phyloP scores from a whole-genome alignment of 805 yeast genomes.

The Candida odintsovae region DNA sequence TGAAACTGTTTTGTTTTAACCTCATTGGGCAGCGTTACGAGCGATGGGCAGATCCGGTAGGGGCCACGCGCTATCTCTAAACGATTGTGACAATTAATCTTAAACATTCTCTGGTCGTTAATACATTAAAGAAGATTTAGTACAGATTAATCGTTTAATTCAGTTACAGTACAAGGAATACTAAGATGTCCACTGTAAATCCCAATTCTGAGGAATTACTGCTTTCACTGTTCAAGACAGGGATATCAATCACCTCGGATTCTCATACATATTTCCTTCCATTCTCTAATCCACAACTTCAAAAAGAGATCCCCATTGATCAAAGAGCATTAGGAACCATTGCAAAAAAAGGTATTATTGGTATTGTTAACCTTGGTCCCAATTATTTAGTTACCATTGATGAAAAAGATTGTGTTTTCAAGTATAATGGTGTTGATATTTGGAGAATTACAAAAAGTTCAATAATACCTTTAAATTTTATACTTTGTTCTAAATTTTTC shows the following conservation, averaged over 20 bases:
- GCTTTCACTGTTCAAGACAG: constrained; percentile 9
- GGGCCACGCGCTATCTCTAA: too few species aligned
- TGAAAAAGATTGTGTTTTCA: constrained; percentile 12
- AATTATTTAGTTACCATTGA: constrained; percentile 19
- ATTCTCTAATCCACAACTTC: constrained; percentile 1
- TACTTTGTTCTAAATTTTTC: constrained; percentile 15
- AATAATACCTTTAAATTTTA: constrained; percentile 20
- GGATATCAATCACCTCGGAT: constrained; percentile 5
- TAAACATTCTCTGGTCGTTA: too few species aligned
- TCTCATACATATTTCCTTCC: constrained; percentile 3
- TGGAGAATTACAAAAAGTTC: constrained; percentile 15
- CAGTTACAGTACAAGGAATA: too few species aligned
- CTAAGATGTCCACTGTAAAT: too few species aligned
- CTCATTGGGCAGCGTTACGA: neutral
- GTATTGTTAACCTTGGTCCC: constrained; percentile 20
- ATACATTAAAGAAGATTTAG: too few species aligned
- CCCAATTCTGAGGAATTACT: too few species aligned
- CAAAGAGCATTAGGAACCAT: constrained; percentile 5
- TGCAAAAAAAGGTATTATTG: constrained; percentile 14
- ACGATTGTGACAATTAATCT: too few species aligned
- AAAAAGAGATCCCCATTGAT: neutral
- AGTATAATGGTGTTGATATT: constrained; percentile 10
- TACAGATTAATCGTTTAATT: too few species aligned
- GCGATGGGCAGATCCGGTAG: too few species aligned
- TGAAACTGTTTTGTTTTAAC: too few species aligned